A percentile compares a stretch with the other conserved stretches of the same genome.
These are phyloP conservation scores for Metahyphopichia silvanorum DNA, from an alignment of 805 yeast species.

Conservation along the genomic window DNA sequence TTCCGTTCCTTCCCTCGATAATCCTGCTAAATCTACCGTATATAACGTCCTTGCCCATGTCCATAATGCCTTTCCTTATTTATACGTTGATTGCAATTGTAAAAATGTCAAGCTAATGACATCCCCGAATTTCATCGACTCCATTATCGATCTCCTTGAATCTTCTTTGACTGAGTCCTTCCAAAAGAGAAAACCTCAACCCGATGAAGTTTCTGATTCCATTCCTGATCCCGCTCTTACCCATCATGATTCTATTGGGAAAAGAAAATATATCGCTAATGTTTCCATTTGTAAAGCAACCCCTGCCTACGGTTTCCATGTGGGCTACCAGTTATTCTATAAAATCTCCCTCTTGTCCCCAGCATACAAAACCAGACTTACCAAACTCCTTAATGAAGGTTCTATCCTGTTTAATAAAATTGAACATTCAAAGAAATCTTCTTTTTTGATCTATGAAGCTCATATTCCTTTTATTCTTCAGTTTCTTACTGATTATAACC, in stretches of 20 bases:
- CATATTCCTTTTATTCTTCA: conserved; percentile 79
- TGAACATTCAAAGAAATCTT: background rate
- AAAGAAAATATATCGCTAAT: conserved; percentile 50
- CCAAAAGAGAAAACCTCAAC: conserved; percentile 12
- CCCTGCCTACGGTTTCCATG: conserved; percentile 82
- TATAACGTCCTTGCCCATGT: conserved; percentile 55
- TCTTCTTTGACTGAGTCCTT: conserved; percentile 36
- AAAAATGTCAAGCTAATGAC: conserved; percentile 9
- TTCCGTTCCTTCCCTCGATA: conserved; percentile 40
- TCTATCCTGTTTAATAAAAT: background rate
- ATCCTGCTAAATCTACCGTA: conserved; percentile 9
- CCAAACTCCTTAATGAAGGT: conserved; percentile 38
- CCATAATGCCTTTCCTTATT: conserved; percentile 82
- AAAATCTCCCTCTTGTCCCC: conserved; percentile 72
- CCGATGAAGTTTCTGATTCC: conserved; percentile 8
- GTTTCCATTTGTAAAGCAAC: conserved; percentile 66
- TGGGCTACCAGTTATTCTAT: conserved; percentile 60
- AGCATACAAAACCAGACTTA: conserved; percentile 49
- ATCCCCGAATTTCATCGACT: conserved; percentile 30
- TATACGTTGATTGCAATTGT: conserved; percentile 63
- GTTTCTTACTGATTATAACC: conserved; percentile 76
- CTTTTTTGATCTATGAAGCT: conserved; percentile 51
- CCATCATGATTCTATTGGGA: conserved; percentile 4
- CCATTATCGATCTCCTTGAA: conserved; percentile 46
- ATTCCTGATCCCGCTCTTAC: conserved; percentile 5